These are phyloP conservation scores for Cicer cuneatum DNA, from an alignment of 306 rosid species.

Conservation along the genomic window DNA sequence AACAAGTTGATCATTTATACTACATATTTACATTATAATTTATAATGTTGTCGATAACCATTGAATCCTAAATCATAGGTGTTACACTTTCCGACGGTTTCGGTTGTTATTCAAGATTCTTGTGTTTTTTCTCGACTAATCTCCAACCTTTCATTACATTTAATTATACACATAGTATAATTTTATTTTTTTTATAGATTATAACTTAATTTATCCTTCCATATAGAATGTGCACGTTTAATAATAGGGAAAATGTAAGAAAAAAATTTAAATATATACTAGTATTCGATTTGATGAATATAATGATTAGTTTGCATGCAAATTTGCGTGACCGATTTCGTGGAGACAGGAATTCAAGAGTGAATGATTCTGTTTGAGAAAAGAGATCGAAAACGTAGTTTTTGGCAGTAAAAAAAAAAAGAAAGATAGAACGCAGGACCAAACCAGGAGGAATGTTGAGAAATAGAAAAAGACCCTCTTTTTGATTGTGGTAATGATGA, in stretches of 20 bases:
- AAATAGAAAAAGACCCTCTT: conserved; percentile 50
- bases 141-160: too few relatives aligned
- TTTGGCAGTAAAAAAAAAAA: conserved; percentile 60
- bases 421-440: conserved; percentile 43
- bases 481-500: conserved; percentile 76
- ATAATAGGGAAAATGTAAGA: neutral
- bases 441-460: conserved; percentile 46
- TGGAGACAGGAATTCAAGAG: conserved; percentile 79
- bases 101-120: too few relatives aligned
- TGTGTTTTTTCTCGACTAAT: too few relatives aligned
- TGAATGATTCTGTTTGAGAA: conserved; percentile 62
- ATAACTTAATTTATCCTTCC: too few relatives aligned
- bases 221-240: too few relatives aligned
- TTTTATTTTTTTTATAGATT: too few relatives aligned
- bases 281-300: conserved; percentile 38
- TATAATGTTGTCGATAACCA: too few relatives aligned
- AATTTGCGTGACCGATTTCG: conserved; percentile 69
- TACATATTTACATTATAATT: too few relatives aligned
- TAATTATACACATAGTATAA: too few relatives aligned
- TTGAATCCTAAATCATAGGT: too few relatives aligned
- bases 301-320: conserved; percentile 63
- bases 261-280: conserved; percentile 17
- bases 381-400: conserved; percentile 42
- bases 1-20: too few relatives aligned
- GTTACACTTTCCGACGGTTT: too few relatives aligned